Conservation (phyloP, 768 basidiomycete genomes). For the Suillus discolor region DNA sequence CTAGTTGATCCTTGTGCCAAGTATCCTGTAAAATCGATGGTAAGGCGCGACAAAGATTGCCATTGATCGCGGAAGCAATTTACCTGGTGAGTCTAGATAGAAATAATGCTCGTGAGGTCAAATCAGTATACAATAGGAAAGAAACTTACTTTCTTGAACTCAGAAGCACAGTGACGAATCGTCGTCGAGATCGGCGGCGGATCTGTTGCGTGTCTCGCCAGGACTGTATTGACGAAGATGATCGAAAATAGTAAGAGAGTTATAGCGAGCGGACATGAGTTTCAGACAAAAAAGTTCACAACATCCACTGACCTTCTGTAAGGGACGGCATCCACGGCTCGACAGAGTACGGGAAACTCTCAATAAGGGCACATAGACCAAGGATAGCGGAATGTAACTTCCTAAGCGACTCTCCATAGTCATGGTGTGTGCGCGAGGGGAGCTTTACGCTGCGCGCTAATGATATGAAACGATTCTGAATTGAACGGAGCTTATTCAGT, state of each 20-base stretch:
- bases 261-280: neutral
- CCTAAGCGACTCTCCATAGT: conserved; percentile 72
- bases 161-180: conserved; percentile 82
- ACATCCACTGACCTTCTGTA: conserved; percentile 60
- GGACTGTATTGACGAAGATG: conserved; percentile 43
- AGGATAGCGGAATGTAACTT: conserved; percentile 88
- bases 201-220: conserved; percentile 79
- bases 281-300: neutral
- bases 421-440: conserved; percentile 67
- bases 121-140: conserved; percentile 15
- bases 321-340: conserved; percentile 90
- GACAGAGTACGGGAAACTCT: conserved; percentile 94
- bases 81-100: conserved; percentile 63
- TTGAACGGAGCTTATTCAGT: conserved; percentile 8
- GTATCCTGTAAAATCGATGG: conserved; percentile 61
- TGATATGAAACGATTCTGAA: conserved; percentile 77
- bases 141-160: conserved; percentile 78
- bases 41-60: conserved; percentile 11
- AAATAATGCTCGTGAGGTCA: conserved; percentile 8
- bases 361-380: conserved; percentile 91
- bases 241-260: conserved; percentile 5
- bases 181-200: conserved; percentile 91
- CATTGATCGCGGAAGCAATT: conserved; percentile 12
- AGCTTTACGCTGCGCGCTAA: conserved; percentile 62
- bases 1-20: conserved; percentile 87